These are phyloP conservation scores for Gastrodia elata DNA, from an alignment of 106 monocot species.

Conservation along the genomic window DNA sequence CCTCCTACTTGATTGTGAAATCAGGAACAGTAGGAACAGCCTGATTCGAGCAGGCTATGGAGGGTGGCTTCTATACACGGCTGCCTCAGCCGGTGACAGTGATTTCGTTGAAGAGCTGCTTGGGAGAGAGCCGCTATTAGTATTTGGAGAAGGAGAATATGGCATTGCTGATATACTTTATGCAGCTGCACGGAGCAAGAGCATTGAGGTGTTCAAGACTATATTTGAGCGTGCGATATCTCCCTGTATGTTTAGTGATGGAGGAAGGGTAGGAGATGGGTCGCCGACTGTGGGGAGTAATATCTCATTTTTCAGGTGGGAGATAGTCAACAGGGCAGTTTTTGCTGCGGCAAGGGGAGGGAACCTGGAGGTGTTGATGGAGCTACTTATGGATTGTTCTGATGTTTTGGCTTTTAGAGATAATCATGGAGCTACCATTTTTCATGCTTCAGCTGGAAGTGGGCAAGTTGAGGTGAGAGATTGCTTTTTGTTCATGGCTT, in stretches of 20 bases:
- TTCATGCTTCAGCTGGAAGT: conserved; percentile 75
- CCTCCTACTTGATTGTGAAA: conserved; percentile 67
- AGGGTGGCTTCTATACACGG: conserved; percentile 88
- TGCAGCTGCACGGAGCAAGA: conserved; percentile 76
- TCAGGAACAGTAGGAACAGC: conserved; percentile 16
- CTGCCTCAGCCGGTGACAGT: conserved; percentile 67
- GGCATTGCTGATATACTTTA: conserved; percentile 87
- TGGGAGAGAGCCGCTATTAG: conserved; percentile 47
- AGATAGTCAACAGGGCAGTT: conserved; percentile 66
- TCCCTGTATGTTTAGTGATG: conserved; percentile 6
- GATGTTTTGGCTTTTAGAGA: conserved; percentile 63
- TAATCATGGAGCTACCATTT: conserved; percentile 55
- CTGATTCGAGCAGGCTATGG: conserved; percentile 70
- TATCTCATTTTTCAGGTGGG: conserved; percentile 31
- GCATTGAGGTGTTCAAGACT: conserved; percentile 41
- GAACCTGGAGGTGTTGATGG: conserved; percentile 59
- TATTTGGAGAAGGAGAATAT: conserved; percentile 94
- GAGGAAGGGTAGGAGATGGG: conserved; percentile 3
- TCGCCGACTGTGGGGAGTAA: conserved; percentile 4
- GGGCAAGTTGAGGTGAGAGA: conserved; percentile 84
- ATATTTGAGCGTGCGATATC: conserved; percentile 38
- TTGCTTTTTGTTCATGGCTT: neutral
- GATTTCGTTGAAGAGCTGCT: conserved; percentile 45
- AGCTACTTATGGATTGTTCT: conserved; percentile 32
- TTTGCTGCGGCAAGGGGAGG: conserved; percentile 86